Percentiles rank a stretch among this genome's conserved stretches.
These are phyloP conservation scores for Phoenix roebelenii DNA, from an alignment of 176 grass and related monocot species.

Conservation along the genomic window DNA sequence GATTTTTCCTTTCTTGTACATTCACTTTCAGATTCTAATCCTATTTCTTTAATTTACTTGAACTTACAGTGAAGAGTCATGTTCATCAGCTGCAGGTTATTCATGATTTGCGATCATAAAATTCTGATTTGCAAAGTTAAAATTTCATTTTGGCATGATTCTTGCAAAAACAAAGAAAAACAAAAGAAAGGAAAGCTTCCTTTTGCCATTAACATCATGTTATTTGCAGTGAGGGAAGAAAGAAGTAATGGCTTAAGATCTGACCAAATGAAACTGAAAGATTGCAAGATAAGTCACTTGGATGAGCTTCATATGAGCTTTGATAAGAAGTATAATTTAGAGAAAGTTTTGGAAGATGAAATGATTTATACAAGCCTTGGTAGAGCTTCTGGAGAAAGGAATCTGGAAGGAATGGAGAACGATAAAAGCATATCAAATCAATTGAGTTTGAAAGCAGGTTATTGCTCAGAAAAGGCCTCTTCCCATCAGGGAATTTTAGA, in stretches of 20 bases:
- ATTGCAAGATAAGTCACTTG: neutral
- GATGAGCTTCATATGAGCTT: conserved; percentile 9
- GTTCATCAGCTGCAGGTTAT: conserved; percentile 4
- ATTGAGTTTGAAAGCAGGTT: conserved; percentile 1
- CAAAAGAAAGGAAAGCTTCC: neutral
- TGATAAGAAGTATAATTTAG: neutral
- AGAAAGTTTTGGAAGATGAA: neutral
- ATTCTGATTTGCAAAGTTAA: neutral
- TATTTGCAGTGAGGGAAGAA: conserved; percentile 4
- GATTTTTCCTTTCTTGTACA: neutral
- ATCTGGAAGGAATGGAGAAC: neutral
- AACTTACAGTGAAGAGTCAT: conserved; percentile 3
- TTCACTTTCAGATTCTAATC: neutral
- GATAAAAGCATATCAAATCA: neutral
- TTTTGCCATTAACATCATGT: neutral
- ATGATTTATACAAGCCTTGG: neutral
- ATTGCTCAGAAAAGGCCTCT: neutral
- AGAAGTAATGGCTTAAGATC: neutral
- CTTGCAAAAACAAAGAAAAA: no score
- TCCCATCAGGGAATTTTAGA: neutral
- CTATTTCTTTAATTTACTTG: no score
- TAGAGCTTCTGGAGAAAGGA: neutral
- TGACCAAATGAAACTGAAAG: neutral
- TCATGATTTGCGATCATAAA: neutral
- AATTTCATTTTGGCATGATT: no score